Conservation (phyloP, 192 early-diverging fungal species). For the Linnemannia elongata region DNA sequence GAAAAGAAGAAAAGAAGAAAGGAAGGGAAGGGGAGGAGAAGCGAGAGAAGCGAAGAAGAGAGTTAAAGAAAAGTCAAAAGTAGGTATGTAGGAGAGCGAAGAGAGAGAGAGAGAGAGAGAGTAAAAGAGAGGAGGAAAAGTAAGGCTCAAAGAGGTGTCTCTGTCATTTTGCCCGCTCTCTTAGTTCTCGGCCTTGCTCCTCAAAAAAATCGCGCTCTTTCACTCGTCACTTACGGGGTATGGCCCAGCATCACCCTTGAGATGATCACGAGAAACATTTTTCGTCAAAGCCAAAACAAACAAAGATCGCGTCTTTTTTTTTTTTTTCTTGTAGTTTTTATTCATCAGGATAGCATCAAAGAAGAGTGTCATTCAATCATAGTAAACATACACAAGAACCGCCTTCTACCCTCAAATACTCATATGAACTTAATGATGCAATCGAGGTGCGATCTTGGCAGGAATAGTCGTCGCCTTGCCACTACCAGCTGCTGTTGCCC, state of each 20-base stretch:
- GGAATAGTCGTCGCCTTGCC: constrained; percentile 23
- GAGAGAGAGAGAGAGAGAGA: constrained; percentile 2
- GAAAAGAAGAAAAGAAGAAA: not conserved
- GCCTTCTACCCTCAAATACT: too few species aligned
- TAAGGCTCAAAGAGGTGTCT: too few species aligned
- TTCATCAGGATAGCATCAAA: not conserved
- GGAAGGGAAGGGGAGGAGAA: not conserved
- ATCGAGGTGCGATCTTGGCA: constrained; percentile 43
- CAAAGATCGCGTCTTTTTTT: not conserved
- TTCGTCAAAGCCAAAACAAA: not conserved
- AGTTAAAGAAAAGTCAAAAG: not conserved
- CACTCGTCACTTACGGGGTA: constrained; percentile 8
- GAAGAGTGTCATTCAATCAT: not conserved
- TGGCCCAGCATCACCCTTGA: not conserved
- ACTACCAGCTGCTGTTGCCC: not conserved
- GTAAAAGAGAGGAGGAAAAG: not conserved
- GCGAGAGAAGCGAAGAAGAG: not conserved
- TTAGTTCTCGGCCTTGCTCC: not conserved
- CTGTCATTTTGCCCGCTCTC: not conserved
- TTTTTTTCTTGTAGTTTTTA: constrained; percentile 5
- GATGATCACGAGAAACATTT: not conserved
- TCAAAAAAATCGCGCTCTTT: not conserved
- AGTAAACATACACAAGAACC: not conserved
- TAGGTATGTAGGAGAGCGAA: not conserved
- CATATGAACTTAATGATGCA: constrained; percentile 21